phyloP scores from a whole-genome alignment of 176 grass and related monocot genomes.

The Zea mays region Zm-B73-REFERENCE-NAM-5.0 NC_050103.1:116621501-116622000 shows the following conservation, averaged over 20 bases:
- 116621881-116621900: conserved; percentile 11
- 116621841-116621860: conserved; percentile 11
- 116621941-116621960: conserved; percentile 94
- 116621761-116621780: conserved; percentile 18
- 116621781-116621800: conserved; percentile 15
- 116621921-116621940: conserved; percentile 10
- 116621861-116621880: neutral
- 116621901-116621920: conserved; percentile 26
- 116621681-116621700: conserved; percentile 28
- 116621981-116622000: conserved; percentile 87
- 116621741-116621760: neutral
- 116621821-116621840: conserved; percentile 3
- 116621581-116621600: conserved; percentile 89
- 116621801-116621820: conserved; percentile 6
- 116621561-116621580: conserved; percentile 89
- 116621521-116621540: neutral
- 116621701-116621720: conserved; percentile 17
- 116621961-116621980: conserved; percentile 76
- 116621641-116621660: conserved; percentile 91
- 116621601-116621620: conserved; percentile 95
- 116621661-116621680: conserved; percentile 80
- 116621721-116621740: conserved; percentile 14
- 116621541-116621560: conserved; percentile 25
- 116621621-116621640: conserved; percentile 99
- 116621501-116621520: neutral